Evolutionary conservation across 2,329 filamentous ascomycete species (phyloP).

Genomic region (Colletotrichum simmondsii): DNA sequence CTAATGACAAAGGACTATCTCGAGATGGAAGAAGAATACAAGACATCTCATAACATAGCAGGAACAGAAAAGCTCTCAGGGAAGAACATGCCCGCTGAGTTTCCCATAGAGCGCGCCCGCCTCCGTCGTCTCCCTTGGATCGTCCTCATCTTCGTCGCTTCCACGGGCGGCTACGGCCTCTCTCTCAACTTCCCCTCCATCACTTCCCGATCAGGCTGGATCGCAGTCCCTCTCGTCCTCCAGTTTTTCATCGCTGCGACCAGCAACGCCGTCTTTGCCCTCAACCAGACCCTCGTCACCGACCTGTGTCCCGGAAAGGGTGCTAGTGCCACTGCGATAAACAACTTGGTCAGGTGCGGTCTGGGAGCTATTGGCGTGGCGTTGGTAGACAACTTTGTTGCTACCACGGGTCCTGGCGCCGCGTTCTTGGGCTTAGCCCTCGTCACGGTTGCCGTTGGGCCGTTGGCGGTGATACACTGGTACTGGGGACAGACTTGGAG

Average conservation of each 20-base stretch:
- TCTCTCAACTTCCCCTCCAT: slow-evolving; percentile 38
- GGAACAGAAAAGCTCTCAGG: slow-evolving; percentile 41
- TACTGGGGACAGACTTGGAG: slow-evolving; percentile 30
- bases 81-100: slow-evolving; percentile 45
- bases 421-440: slow-evolving; percentile 20
- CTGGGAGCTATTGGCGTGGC: slow-evolving; percentile 19
- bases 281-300: slow-evolving; percentile 46
- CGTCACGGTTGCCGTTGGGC: slow-evolving; percentile 7
- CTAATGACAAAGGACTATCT: slow-evolving; percentile 50
- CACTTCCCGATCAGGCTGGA: slow-evolving; percentile 36
- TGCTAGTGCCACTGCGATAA: slow-evolving; percentile 46
- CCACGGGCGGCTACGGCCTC: slow-evolving; percentile 50
- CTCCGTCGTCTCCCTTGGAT: slow-evolving; percentile 53
- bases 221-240: slow-evolving; percentile 40
- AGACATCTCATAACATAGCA: slow-evolving; percentile 20
- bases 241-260: slow-evolving; percentile 49
- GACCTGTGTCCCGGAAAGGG: slow-evolving; percentile 45
- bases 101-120: slow-evolving; percentile 54
- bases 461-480: slow-evolving; percentile 22
- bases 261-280: slow-evolving; percentile 49
- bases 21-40: slow-evolving; percentile 36
- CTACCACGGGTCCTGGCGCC: not conserved
- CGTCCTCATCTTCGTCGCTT: slow-evolving; percentile 40
- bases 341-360: slow-evolving; percentile 41
- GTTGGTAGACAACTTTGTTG: slow-evolving; percentile 1